A percentile compares a stretch with the other conserved stretches of the same genome.
These are phyloP conservation scores for Wallacemonas sp. DNA, from an alignment of 208 protist genomes.

Conservation along the genomic window DNA sequence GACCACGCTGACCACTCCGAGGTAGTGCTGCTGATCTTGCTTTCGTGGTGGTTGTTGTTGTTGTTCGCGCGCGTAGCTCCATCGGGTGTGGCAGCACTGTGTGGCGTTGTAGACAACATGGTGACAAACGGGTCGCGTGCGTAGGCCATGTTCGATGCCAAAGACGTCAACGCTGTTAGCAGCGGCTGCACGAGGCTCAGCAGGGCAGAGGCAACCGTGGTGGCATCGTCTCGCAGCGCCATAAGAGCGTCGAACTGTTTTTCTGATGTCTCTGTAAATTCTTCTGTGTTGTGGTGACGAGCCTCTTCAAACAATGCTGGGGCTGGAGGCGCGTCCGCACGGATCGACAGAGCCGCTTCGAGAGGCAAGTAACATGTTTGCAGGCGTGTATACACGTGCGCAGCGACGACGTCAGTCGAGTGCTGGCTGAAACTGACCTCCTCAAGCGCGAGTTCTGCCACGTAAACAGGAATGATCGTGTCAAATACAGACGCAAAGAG, in stretches of 20 bases:
- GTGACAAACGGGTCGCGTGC: too few relatives aligned
- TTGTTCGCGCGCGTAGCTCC: too few relatives aligned
- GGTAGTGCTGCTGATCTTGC: too few relatives aligned
- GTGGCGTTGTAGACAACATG: too few relatives aligned
- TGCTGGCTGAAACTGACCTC: not conserved
- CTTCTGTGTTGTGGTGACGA: not conserved
- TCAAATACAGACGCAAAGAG: not conserved
- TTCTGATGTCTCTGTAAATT: too few relatives aligned
- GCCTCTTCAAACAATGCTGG: too few relatives aligned
- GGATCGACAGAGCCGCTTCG: not conserved
- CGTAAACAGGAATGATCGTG: not conserved
- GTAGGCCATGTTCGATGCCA: too few relatives aligned
- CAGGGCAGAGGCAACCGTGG: not conserved
- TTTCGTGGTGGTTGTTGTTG: too few relatives aligned
- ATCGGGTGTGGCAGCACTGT: too few relatives aligned
- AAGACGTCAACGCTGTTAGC: not conserved
- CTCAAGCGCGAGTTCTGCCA: constrained; percentile 2
- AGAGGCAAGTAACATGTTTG: not conserved
- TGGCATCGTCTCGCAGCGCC: not conserved
- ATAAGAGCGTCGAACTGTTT: too few relatives aligned
- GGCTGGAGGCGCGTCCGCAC: too few relatives aligned
- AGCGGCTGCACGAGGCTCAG: not conserved
- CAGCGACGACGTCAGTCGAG: not conserved
- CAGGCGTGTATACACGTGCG: not conserved
- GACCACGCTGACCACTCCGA: too few relatives aligned